Evolutionary conservation across 2,329 filamentous ascomycete genomes (phyloP).

Genomic region (Venturia effusa): DNA sequence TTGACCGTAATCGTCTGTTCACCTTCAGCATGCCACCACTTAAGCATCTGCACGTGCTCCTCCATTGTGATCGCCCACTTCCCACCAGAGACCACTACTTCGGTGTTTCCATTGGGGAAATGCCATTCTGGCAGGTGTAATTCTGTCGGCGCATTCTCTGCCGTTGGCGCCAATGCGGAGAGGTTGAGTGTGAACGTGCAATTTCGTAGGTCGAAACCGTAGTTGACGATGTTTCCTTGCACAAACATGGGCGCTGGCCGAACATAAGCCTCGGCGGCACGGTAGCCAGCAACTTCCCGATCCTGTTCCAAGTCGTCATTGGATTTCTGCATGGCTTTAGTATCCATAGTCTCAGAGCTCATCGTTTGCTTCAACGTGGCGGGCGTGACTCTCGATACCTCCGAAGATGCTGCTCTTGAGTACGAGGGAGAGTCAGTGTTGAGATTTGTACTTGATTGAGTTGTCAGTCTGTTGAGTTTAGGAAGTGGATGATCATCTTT

Average conservation of each 20-base stretch:
- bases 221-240: slow-evolving; percentile 57
- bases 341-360: slow-evolving; percentile 38
- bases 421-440: slow-evolving; percentile 41
- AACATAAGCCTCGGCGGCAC: slow-evolving; percentile 87
- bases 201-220: slow-evolving; percentile 72
- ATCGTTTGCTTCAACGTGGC: slow-evolving; percentile 65
- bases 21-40: slow-evolving; percentile 88
- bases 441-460: slow-evolving; percentile 40
- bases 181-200: slow-evolving; percentile 69
- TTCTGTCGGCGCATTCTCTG: slow-evolving; percentile 60
- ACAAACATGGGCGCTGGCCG: slow-evolving; percentile 71
- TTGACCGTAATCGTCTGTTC: slow-evolving; percentile 69
- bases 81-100: slow-evolving; percentile 68
- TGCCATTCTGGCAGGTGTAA: slow-evolving; percentile 87
- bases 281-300: slow-evolving; percentile 52
- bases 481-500: slow-evolving; percentile 61
- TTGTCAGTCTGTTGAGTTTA: slow-evolving; percentile 37
- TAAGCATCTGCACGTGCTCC: slow-evolving; percentile 59
- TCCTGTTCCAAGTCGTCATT: slow-evolving; percentile 25
- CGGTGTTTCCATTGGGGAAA: slow-evolving; percentile 56
- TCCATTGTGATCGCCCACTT: slow-evolving; percentile 79
- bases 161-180: slow-evolving; percentile 46
- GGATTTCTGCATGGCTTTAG: neutral
- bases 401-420: slow-evolving; percentile 39
- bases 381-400: slow-evolving; percentile 52